Conservation (phyloP, 2,329 filamentous ascomycete genomes). For the Botrytis fragariae region DNA sequence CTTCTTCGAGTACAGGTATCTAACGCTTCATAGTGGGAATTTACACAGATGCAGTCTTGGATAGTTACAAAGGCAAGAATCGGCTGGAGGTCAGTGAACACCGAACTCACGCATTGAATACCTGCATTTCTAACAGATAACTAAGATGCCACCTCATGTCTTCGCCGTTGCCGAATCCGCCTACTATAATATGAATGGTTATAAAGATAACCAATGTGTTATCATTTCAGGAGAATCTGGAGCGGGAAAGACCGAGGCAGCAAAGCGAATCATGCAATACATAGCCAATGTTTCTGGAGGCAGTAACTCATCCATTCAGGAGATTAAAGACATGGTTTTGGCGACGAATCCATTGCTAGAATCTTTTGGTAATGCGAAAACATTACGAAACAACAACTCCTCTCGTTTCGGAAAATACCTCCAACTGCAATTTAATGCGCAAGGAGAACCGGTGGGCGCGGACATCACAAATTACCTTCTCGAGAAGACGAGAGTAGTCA, state of each 20-base stretch:
- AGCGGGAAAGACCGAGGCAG: conserved; percentile 96
- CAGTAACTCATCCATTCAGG: conserved; percentile 69
- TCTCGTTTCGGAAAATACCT: conserved; percentile 98
- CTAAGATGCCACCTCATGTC: conserved; percentile 79
- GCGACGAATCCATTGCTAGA: conserved; percentile 96
- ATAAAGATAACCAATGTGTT: conserved; percentile 98
- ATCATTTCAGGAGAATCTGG: conserved; percentile 99
- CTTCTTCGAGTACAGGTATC: conserved; percentile 24
- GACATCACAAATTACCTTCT: conserved; percentile 98
- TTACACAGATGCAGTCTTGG: conserved; percentile 91
- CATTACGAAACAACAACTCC: conserved; percentile 96
- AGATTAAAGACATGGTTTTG: conserved; percentile 99
- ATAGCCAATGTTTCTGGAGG: conserved; percentile 95
- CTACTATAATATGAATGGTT: conserved; percentile 99
- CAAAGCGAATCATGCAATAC: conserved; percentile 99
- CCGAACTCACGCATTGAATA: not conserved
- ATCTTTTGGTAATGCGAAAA: conserved; percentile 98
- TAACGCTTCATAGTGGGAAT: conserved; percentile 69
- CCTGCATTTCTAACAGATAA: conserved; percentile 21
- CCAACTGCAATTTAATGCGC: conserved; percentile 90
- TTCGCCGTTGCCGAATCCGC: conserved; percentile 94
- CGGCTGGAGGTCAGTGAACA: conserved; percentile 65
- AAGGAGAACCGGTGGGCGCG: conserved; percentile 90
- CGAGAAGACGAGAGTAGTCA: conserved; percentile 92
- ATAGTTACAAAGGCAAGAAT: conserved; percentile 96